Base-by-base conservation (phyloP, 768 basidiomycete genomes). In the Phylloporus sp. region DNA sequence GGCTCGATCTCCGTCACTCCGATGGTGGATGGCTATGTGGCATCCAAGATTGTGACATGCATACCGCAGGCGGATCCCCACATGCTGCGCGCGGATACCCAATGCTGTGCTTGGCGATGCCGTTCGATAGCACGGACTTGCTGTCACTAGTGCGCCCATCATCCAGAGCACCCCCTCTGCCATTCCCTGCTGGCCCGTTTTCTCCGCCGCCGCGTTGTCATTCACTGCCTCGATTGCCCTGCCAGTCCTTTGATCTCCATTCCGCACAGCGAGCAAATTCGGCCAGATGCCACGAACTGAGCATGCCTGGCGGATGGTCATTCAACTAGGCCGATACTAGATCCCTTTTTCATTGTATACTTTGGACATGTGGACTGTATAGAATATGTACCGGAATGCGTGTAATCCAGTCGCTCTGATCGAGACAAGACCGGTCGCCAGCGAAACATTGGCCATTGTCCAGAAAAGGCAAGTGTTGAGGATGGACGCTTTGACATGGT, bases 291-390 rank as follows among this genome's bases (percentile, higher is more conserved):
- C 50, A 60, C 32, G 69, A 72, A 50, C 51, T 58, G 52, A 66
- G 65, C 37, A 73, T 73, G 71, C 71, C 71, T 27, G 69, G 71
- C 14, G 68, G 66, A 38, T 74, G 72, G 72, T 66, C 56, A 5
- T 66, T 65, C 29, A 36, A 20, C 36, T 67, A 46, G 41, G 27
- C 42, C 27, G 44, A 32, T 26, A 24, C 22, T 3, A 39, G 17
- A 27, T 26, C 21, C 34, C 41, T 49, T 44, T 33, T 41, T 4
- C 7, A 14, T 36, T 65, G 52, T 60, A 59, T 26, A n/a, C 7
- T 42, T 49, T 21, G 58, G 38, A 42, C 45, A 39, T 59, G 54
- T 59, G 46, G 21, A 22, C 11, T 23, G 56, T 54, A 56, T 29
- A 44, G 32, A n/a, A 50, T 29, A 17, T 49, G 46, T 53, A 44